These are phyloP conservation scores for Asterionellopsis glacialis DNA, from an alignment of 108 stramenopile genomes.

Conservation along the genomic window DNA sequence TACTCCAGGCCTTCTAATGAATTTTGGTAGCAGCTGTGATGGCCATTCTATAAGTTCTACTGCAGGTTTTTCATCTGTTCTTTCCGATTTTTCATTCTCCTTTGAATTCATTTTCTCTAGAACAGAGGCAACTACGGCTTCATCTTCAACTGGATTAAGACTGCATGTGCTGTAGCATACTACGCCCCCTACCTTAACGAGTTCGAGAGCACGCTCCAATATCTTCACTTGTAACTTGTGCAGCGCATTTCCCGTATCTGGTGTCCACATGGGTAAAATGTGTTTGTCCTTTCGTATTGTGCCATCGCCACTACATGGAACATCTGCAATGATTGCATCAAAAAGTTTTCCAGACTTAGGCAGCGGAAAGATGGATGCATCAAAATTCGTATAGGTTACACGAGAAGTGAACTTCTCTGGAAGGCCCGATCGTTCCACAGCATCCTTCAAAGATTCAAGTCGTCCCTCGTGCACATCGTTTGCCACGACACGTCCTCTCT, in stretches of 20 bases:
- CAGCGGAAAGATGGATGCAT: constrained; percentile 36
- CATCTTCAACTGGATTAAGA: constrained; percentile 90
- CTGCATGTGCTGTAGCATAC: constrained; percentile 85
- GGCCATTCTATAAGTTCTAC: constrained; percentile 50
- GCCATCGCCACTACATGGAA: constrained; percentile 89
- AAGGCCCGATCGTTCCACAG: constrained; percentile 62
- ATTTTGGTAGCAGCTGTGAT: constrained; percentile 24
- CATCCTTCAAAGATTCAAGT: constrained; percentile 52
- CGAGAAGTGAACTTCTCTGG: constrained; percentile 15
- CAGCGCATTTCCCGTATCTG: constrained; percentile 43
- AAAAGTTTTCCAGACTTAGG: constrained; percentile 38
- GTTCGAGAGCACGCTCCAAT: constrained; percentile 50
- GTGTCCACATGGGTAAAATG: constrained; percentile 72
- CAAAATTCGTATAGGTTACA: constrained; percentile 38
- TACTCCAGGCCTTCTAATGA: constrained; percentile 47
- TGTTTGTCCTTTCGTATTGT: constrained; percentile 81
- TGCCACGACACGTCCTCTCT: constrained; percentile 41
- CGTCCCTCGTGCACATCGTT: constrained; percentile 78
- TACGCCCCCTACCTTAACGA: constrained; percentile 66
- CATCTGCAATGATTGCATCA: constrained; percentile 75
- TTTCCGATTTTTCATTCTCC: neutral
- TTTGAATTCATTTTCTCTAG: constrained; percentile 13
- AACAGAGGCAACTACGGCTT: constrained; percentile 85
- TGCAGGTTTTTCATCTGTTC: neutral
- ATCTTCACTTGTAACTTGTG: constrained; percentile 79